A percentile compares a stretch with the other conserved stretches of the same genome.
Evolutionary conservation across 1,284 basidiomycete genomes (phyloP).

Genomic region (Cronartium ribicola): DNA sequence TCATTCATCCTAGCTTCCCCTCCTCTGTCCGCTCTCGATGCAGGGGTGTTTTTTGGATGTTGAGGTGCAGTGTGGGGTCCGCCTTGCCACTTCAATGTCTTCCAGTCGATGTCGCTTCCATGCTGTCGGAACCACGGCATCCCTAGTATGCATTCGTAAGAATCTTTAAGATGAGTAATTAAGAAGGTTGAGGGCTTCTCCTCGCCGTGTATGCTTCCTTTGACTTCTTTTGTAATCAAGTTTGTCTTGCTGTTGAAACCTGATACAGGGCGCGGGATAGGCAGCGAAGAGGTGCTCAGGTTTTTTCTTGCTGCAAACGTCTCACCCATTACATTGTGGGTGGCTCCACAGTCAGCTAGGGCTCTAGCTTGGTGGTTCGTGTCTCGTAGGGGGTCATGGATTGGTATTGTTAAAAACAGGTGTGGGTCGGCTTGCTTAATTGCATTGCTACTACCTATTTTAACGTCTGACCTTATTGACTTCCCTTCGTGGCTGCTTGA

Average conservation of each 20-base stretch:
- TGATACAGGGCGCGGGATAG: background rate
- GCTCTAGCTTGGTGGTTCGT: background rate
- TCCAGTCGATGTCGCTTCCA: slow-evolving; percentile 2
- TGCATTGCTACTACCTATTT: background rate
- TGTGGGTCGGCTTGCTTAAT: background rate
- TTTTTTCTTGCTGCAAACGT: background rate
- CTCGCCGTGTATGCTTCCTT: too few species aligned
- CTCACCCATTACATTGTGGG: background rate
- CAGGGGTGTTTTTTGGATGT: background rate
- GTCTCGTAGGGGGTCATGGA: background rate
- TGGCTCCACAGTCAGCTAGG: background rate
- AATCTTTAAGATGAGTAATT: slow-evolving; percentile 9
- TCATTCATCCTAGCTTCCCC: slow-evolving; percentile 1
- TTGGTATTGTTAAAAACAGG: background rate
- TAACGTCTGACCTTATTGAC: background rate
- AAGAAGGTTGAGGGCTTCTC: slow-evolving; percentile 16
- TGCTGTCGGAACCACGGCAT: slow-evolving; percentile 13
- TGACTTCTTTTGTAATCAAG: too few species aligned
- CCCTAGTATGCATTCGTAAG: slow-evolving; percentile 2
- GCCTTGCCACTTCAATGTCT: background rate
- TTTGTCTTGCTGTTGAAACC: background rate
- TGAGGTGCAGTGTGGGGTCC: background rate
- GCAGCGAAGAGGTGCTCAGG: background rate
- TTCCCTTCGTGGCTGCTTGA: background rate
- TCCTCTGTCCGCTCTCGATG: background rate